Base-by-base conservation (phyloP, 257 asterid species). In the Cinchona pubescens region DNA sequence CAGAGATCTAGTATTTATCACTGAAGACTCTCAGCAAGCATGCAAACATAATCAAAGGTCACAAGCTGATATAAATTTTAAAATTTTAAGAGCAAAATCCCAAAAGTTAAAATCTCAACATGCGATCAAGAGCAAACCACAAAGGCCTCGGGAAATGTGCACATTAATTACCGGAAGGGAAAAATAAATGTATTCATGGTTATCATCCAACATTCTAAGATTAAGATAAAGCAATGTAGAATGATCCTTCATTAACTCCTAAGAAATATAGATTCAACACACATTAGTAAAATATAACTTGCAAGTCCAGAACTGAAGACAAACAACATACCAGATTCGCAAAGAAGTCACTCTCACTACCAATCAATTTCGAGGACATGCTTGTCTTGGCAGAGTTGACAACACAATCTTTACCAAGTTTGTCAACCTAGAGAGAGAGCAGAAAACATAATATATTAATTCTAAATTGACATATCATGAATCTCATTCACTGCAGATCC, bases 351-450 rank as follows among this genome's bases (percentile, higher is more conserved):
- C 96, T 88, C 72, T 92, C 97, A 58, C 85, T 88, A 29, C 93
- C 94, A 51, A 95, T 95, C 82, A 92, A 73, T 94, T 95, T 95
- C 37, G 98, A 95, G 61, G 98, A 92, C 96, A 95, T 92, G 90
- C 98, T 88, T 76, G 99, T 95, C 96, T 91, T 95, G 83, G 99
- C 98, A 86, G 89, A 88, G 82, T 92, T 95, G 70, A 95, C 65
- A 69, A 93, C 88, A 75, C 93, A 88, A 79, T 95, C 98, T 81
- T 90, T 95, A 40, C 98, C 99, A 73, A 95, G 98, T 73, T 88
- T 95, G 72, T 92, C 98, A 55, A 92, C 99, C 99, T 95, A 80
- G n/a, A 72, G 67, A 78, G 35, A 75, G 43, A 61, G 21, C 8
- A 4, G 43, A n/a, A 55, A 46, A 43, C 32, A 51, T n/a, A 35